Conservation (phyloP, 164 flowering plant genomes). For the Chimonanthus salicifolius region DNA sequence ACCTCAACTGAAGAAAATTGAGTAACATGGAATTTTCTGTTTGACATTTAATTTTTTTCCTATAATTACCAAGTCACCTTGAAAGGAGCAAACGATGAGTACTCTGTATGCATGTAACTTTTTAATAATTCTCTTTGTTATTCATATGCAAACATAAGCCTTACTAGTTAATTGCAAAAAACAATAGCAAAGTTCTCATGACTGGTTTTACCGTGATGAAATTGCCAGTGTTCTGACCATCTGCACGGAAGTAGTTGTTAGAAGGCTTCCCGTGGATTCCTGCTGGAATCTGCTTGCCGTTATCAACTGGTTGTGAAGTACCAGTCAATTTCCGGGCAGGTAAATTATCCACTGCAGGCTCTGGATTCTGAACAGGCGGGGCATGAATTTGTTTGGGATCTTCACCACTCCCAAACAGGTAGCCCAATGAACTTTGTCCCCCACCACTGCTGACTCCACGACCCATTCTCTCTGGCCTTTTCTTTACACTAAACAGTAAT, state of each 20-base stretch:
- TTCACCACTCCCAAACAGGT: slow-evolving; percentile 50
- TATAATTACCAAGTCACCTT: too few relatives aligned
- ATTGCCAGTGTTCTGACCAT: slow-evolving; percentile 49
- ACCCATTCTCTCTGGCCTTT: slow-evolving; percentile 22
- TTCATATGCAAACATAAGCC: too few relatives aligned
- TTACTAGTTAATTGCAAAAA: too few relatives aligned
- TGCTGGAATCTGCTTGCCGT: slow-evolving; percentile 36
- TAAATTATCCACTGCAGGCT: slow-evolving; percentile 4
- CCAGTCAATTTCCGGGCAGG: slow-evolving; percentile 21
- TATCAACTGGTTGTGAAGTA: slow-evolving; percentile 23
- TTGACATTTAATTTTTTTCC: too few relatives aligned
- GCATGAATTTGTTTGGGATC: slow-evolving; percentile 10
- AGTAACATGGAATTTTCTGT: too few relatives aligned
- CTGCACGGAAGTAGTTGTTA: slow-evolving; percentile 40
- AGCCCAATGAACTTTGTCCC: slow-evolving; percentile 51
- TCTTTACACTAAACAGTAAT: too few relatives aligned
- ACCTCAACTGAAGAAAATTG: too few relatives aligned
- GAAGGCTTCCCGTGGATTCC: slow-evolving; percentile 31
- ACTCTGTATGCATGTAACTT: too few relatives aligned
- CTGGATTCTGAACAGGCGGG: slow-evolving; percentile 16
- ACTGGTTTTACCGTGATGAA: slow-evolving; percentile 10
- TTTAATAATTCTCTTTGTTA: too few relatives aligned
- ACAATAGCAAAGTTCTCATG: too few relatives aligned
- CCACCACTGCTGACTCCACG: slow-evolving; percentile 56
- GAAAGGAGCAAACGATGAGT: too few relatives aligned